Evolutionary conservation across 2,329 filamentous ascomycete genomes (phyloP), one percentile per base, ranked within the genome.

Genomic region (Ophiostoma sp.): DNA sequence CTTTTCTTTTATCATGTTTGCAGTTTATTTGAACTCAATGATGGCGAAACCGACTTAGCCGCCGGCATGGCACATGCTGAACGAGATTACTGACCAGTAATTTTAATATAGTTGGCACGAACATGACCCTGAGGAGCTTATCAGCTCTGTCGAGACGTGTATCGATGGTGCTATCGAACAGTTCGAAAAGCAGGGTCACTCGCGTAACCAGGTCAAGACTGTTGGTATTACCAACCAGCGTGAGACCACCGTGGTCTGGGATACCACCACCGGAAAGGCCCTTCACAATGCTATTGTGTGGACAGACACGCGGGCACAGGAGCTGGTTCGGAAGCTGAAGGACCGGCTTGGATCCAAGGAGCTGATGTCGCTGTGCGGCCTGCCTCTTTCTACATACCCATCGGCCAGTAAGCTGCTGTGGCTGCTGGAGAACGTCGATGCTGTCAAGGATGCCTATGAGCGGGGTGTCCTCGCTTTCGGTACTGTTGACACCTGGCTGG

Each of bases 151-250:
- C 39, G 87, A 93, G 76, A 84, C 85, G 73, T 97, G 93, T 79
- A 94, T 97, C 74, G 89, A 93, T 74, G 86, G 87, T 73, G 91
- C 92, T 0, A 86, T 90, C 71, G 86, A 88, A 76, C 82, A 89
- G 60, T 96, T 96, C 79, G 80, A 87, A 67, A 83, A 86, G 33
- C 81, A 88, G 71, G 92, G 93, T 71, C 86, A 93, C 79, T 83
- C 85, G 20, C 83, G 85, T 71, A 83, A 85, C 69, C 86, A 90
- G 75, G 92, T 97, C 76, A 89, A 86, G 77, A 87, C 90, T 13
- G 84, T 97, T 74, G 93, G 93, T 70, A 91, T 97, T 77, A 96
- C 93, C 72, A 96, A 94, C 80, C 93, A 97, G 82, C 89, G 93
- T 77, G 93, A 97, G 80, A 96, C 93, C 1, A 92, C 90, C 1